Evolutionary conservation across 352 stramenopile species (phyloP).

Genomic region (Phytopythium ostracodes): DNA sequence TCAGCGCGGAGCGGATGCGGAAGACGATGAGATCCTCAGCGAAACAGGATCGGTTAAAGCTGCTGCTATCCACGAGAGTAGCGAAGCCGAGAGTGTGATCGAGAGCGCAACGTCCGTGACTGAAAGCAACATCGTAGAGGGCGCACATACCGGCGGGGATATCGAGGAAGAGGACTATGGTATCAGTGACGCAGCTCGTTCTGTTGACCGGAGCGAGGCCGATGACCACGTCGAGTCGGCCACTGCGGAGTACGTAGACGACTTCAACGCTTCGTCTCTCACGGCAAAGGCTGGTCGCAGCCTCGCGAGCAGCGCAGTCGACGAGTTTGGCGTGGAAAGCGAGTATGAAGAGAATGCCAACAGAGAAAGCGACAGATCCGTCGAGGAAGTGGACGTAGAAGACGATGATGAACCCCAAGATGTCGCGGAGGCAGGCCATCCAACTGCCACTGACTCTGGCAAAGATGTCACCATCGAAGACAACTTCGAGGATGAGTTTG

Average conservation of each 20-base stretch:
- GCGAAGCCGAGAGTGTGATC: conserved; percentile 7
- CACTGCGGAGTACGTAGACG: conserved; percentile 35
- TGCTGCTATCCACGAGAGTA: conserved; percentile 2
- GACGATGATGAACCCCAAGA: conserved; percentile 3
- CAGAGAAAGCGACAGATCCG: neutral
- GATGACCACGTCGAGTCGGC: conserved; percentile 1
- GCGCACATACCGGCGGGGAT: neutral
- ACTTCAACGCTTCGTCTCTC: conserved; percentile 33
- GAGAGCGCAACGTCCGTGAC: conserved; percentile 9
- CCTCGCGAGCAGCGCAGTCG: neutral
- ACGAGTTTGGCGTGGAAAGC: conserved; percentile 1
- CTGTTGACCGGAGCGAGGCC: neutral
- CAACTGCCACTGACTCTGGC: neutral
- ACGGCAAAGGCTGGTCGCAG: conserved; percentile 4
- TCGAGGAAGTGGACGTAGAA: neutral
- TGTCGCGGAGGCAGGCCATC: neutral
- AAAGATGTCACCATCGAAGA: conserved; percentile 5
- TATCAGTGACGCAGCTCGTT: neutral
- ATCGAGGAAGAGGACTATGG: conserved; percentile 7
- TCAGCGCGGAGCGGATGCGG: neutral
- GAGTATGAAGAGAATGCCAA: neutral
- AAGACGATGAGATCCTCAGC: neutral
- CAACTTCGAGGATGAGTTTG: conserved; percentile 6
- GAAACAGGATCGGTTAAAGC: neutral
- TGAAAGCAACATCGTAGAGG: conserved; percentile 7